Percentiles rank a stretch among this genome's conserved stretches.
Conservation (phyloP, 2,329 filamentous ascomycete species). For the Colletotrichum sp. region DNA sequence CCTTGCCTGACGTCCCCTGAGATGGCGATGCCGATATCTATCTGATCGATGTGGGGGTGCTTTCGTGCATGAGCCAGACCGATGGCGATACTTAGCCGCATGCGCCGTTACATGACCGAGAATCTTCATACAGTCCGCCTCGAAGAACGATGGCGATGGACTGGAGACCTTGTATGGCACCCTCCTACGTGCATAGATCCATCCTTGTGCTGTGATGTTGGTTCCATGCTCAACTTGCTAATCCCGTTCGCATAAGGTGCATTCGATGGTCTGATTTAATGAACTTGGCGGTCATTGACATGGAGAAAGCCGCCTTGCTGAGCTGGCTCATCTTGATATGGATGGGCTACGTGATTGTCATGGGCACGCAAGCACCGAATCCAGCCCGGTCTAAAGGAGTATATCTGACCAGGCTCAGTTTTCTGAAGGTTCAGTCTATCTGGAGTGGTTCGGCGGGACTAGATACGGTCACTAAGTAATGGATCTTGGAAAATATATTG, state of each 20-base stretch:
- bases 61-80: neutral
- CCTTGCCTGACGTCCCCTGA: neutral
- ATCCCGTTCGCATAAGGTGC: neutral
- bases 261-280: fast-evolving
- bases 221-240: neutral
- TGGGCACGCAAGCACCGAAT: fast-evolving
- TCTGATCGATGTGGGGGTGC: neutral
- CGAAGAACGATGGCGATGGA: neutral
- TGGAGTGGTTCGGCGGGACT: neutral
- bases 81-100: no score
- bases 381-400: fast-evolving
- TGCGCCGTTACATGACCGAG: no score
- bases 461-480: neutral
- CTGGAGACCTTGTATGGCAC: no score
- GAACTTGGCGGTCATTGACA: fast-evolving
- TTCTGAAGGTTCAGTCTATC: neutral
- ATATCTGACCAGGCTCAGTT: neutral
- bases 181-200: no score
- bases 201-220: no score
- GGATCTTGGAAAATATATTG: fast-evolving
- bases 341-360: neutral
- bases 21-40: neutral
- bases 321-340: neutral
- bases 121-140: neutral
- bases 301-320: neutral